Percentiles rank a stretch among this genome's conserved stretches.
Conservation (phyloP, 257 asterid genomes). For the Solanum tarapatanum region DNA sequence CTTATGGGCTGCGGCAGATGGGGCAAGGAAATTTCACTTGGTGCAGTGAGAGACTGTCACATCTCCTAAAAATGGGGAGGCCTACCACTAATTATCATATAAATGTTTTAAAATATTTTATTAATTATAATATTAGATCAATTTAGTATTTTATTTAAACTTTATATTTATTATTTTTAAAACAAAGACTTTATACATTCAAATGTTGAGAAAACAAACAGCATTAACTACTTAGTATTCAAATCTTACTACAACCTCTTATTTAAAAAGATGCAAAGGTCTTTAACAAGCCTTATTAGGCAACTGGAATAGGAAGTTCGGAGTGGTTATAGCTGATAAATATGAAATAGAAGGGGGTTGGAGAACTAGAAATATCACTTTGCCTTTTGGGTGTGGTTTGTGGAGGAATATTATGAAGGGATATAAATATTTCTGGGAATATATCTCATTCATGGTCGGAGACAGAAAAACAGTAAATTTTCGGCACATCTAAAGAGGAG, state of each 20-base stretch:
- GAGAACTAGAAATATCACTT: neutral
- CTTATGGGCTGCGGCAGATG: neutral
- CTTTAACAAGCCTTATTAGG: neutral
- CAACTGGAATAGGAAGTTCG: neutral
- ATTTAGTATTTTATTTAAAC: too few species aligned
- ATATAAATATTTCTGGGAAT: neutral
- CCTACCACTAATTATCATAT: neutral
- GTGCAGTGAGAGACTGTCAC: neutral
- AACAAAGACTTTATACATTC: too few species aligned
- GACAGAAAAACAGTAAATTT: neutral
- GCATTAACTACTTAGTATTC: too few species aligned
- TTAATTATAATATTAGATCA: too few species aligned
- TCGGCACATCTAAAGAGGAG: neutral
- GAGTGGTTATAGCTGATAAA: neutral
- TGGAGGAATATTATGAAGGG: neutral
- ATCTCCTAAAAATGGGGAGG: neutral
- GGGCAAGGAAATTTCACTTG: neutral
- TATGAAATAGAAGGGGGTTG: neutral
- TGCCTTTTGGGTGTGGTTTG: neutral
- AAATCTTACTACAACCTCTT: too few species aligned
- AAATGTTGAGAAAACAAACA: too few species aligned
- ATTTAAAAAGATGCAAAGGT: neutral
- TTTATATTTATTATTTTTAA: too few species aligned
- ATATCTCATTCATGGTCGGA: neutral
- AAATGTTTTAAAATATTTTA: too few species aligned